Conservation (phyloP, 2,329 filamentous ascomycete genomes). For the Leptographium galeiforme region DNA sequence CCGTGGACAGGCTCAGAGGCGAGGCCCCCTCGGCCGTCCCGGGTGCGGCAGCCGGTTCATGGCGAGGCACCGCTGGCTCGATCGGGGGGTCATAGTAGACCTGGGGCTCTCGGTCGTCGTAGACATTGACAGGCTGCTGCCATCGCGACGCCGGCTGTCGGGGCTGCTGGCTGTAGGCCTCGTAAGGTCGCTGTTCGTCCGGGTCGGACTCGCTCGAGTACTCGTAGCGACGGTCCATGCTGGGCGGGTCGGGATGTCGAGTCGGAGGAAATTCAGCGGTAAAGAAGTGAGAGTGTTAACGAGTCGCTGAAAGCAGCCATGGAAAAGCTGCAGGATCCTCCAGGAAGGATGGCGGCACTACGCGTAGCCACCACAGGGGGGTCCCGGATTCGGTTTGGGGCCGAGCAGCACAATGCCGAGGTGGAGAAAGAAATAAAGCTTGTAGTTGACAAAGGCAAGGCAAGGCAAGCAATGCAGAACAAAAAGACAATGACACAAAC, state of each 20-base stretch:
- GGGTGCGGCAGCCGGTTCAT: background rate
- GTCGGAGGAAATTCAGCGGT: background rate
- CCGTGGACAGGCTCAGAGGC: background rate
- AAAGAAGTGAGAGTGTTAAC: too few species aligned
- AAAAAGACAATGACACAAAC: too few species aligned
- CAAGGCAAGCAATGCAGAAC: too few species aligned
- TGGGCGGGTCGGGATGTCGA: background rate
- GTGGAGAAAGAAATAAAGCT: too few species aligned
- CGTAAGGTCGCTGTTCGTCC: constrained; percentile 13
- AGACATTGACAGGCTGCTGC: background rate
- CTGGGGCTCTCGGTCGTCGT: background rate
- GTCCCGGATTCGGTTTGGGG: too few species aligned
- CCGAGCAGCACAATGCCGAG: too few species aligned
- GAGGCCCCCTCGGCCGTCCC: too few species aligned
- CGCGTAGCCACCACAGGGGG: too few species aligned
- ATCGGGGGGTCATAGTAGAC: background rate
- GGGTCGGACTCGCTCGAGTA: constrained; percentile 12
- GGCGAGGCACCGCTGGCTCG: background rate
- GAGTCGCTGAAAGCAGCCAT: too few species aligned
- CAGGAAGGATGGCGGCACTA: too few species aligned
- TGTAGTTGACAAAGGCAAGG: too few species aligned
- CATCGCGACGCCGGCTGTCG: background rate
- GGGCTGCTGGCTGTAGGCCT: background rate
- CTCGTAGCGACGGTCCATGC: constrained; percentile 9
- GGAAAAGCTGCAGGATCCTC: too few species aligned